Base-by-base conservation (phyloP, 257 asterid genomes). In the Petunia axillaris region DNA sequence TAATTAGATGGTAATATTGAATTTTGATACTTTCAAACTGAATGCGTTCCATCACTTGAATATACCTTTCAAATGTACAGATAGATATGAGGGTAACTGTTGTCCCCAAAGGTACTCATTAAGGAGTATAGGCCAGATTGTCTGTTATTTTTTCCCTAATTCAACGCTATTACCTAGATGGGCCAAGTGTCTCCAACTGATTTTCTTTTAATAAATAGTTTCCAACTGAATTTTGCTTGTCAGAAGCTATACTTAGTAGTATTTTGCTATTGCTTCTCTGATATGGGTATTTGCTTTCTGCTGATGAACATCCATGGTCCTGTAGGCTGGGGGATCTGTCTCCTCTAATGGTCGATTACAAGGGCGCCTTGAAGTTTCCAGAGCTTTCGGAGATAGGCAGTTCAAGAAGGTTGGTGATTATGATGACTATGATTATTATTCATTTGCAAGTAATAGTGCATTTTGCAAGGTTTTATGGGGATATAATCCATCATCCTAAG, bases 281-380 rank as follows among this genome's bases (percentile, higher is more conserved):
- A 10, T 35, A 71, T 48, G 60, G 13, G 37, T 35, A 71, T 71
- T 13, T 37, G 68, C 15, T 46, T 55, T 73, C 25, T 16, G 63
- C 82, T 83, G 13, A 79, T 78, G 77, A 79, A 73, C 10, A 36
- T 77, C 54, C 77, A 79, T 79, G 44, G 36, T 81, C 80, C 82
- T 81, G 15, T 81, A 94, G 98, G 96, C 96, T 71, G 98, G 98
- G 76, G 98, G 98, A 78, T 90, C 95, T 80, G 87, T 94, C 74
- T 82, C 93, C 85, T 90, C 98, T 74, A 91, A 93, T 81, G 98
- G 98, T 59, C 89, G 98, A 46, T 75, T 94, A 84, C 98, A 93
- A 81, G 98, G 94, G 48, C 93, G 97, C 50, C 98, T 94, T 86
- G 95, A 93, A 89, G 98, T 94, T 82, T 94, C 98, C 79, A 89